phyloP scores from a whole-genome alignment of 164 flowering plant species.

The Aristolochia contorta region DNA sequence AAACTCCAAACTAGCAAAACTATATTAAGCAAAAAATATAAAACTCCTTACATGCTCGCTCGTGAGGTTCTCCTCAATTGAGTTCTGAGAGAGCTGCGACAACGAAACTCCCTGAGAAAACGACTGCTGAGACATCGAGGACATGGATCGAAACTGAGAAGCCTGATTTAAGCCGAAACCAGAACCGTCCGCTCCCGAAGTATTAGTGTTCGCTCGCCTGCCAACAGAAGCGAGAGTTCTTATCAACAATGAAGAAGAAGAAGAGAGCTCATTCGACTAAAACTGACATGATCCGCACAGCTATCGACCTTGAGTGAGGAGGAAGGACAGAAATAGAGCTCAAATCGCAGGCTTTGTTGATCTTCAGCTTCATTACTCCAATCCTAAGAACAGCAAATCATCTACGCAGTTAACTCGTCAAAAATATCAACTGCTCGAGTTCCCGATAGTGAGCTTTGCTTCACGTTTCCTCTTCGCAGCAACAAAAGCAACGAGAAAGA shows the following conservation, averaged over 20 bases:
- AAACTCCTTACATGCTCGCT: conserved; percentile 45
- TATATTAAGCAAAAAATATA: no score
- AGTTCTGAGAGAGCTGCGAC: conserved; percentile 80
- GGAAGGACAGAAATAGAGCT: conserved; percentile 89
- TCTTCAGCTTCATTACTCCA: conserved; percentile 28
- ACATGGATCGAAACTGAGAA: conserved; percentile 35
- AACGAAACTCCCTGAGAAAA: conserved; percentile 61
- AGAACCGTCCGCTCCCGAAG: conserved; percentile 33
- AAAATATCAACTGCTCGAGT: background rate
- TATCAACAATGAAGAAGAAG: background rate
- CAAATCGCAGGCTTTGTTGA: conserved; percentile 85
- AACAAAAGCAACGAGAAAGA: background rate
- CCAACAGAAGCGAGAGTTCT: background rate
- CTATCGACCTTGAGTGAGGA: conserved; percentile 53
- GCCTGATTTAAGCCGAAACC: conserved; percentile 27
- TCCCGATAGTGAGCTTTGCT: background rate
- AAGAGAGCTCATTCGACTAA: no score
- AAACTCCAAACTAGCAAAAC: no score
- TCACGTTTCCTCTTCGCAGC: no score
- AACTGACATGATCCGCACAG: no score
- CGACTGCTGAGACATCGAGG: conserved; percentile 70
- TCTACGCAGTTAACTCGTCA: background rate
- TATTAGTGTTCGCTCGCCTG: conserved; percentile 37
- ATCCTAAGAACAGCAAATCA: background rate
- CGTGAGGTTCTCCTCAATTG: conserved; percentile 44